phyloP scores from a whole-genome alignment of 495 filamentous ascomycete genomes.

The Penicillium maclennaniae region DNA sequence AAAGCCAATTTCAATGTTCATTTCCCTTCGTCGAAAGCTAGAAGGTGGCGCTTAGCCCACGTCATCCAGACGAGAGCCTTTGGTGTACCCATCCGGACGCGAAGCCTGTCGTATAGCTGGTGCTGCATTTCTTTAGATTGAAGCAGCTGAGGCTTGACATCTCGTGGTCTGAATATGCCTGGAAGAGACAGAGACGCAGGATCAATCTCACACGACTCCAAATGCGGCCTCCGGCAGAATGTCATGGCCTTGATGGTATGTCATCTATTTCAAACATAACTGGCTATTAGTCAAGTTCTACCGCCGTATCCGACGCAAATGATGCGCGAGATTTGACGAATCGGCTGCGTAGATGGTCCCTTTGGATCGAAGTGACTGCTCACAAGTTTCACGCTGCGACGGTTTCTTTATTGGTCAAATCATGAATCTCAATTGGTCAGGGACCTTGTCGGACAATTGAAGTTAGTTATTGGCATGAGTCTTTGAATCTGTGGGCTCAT shows the following conservation, averaged over 20 bases:
- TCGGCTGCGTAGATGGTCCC: background rate
- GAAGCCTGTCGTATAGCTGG: background rate
- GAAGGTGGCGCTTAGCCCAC: background rate
- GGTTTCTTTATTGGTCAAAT: background rate
- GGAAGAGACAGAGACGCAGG: background rate
- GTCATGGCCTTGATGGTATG: background rate
- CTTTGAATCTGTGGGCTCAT: no score
- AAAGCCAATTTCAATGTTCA: background rate
- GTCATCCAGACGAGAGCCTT: background rate
- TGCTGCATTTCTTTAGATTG: background rate
- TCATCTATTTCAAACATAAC: background rate
- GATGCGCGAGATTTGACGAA: background rate
- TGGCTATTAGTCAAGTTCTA: background rate
- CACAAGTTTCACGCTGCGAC: background rate
- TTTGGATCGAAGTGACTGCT: background rate
- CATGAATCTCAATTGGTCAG: background rate
- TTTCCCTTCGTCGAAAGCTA: background rate
- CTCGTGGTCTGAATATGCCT: background rate
- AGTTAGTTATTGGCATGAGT: no score
- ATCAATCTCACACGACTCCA: background rate
- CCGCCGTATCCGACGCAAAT: background rate
- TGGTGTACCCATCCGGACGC: background rate
- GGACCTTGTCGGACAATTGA: no score
- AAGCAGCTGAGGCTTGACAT: no score
- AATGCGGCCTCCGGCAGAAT: background rate